A percentile compares a stretch with the other conserved stretches of the same genome.
phyloP scores from a whole-genome alignment of 108 stramenopile genomes.

The Nitzschia inconspicua region DNA sequence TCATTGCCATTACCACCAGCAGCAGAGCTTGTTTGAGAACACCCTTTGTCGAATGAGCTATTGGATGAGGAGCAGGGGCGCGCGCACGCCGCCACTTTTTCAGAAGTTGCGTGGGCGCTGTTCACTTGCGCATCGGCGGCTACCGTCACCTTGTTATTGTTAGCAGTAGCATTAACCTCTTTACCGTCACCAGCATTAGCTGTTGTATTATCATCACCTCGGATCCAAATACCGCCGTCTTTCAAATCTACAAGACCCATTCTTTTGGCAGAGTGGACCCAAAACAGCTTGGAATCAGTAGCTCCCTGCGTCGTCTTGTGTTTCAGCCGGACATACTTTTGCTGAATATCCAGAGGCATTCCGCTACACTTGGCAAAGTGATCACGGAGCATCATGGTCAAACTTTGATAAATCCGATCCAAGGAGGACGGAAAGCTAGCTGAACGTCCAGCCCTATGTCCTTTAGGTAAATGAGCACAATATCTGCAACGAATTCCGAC shows the following conservation, averaged over 20 bases:
- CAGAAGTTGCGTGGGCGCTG: too few species aligned
- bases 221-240: too few species aligned
- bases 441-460: slow-evolving; percentile 23
- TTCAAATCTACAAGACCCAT: slow-evolving; percentile 39
- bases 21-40: too few species aligned
- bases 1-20: too few species aligned
- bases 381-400: slow-evolving; percentile 51
- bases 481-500: slow-evolving; percentile 47
- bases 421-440: slow-evolving; percentile 41
- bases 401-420: slow-evolving; percentile 42
- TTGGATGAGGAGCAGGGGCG: too few species aligned
- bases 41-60: too few species aligned
- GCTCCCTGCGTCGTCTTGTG: slow-evolving; percentile 40
- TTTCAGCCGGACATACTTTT: slow-evolving; percentile 23
- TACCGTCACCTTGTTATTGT: too few species aligned
- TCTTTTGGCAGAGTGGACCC: slow-evolving; percentile 38
- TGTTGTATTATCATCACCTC: neutral
- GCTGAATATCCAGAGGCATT: slow-evolving; percentile 15
- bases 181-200: neutral
- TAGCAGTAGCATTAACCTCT: neutral
- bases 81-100: too few species aligned
- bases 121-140: too few species aligned
- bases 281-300: slow-evolving; percentile 38
- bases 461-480: slow-evolving; percentile 34
- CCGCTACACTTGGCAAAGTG: slow-evolving; percentile 32